Conservation (phyloP, 1,284 basidiomycete genomes). For the Wolfiporia cocos region DNA sequence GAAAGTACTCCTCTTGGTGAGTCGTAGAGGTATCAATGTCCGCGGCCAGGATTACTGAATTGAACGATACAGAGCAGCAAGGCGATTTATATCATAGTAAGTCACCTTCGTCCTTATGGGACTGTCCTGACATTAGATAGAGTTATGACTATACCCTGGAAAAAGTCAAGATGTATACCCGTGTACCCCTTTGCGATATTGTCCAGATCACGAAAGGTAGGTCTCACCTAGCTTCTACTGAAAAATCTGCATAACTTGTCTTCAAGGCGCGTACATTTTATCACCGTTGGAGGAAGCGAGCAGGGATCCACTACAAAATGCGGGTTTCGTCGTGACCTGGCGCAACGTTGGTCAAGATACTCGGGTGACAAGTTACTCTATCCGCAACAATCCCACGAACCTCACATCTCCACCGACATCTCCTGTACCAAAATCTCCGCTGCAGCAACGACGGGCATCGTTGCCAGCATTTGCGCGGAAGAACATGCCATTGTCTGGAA, state of each 20-base stretch:
- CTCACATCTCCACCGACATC: conserved; percentile 5
- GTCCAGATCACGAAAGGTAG: conserved; percentile 81
- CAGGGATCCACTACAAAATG: conserved; percentile 80
- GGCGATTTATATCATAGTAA: conserved; percentile 64
- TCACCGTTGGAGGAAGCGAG: conserved; percentile 88
- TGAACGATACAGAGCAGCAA: conserved; percentile 40
- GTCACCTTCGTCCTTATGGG: conserved; percentile 18
- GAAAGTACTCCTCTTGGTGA: conserved; percentile 84
- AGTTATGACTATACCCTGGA: conserved; percentile 89
- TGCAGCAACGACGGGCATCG: conserved; percentile 4
- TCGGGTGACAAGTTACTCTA: conserved; percentile 77
- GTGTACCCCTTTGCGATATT: conserved; percentile 83
- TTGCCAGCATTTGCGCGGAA: conserved; percentile 12
- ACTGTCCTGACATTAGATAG: conserved; percentile 28
- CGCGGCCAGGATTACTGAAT: background rate
- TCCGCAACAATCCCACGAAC: conserved; percentile 52
- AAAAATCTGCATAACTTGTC: conserved; percentile 3
- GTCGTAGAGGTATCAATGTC: conserved; percentile 23
- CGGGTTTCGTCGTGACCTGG: conserved; percentile 80
- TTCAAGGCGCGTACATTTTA: conserved; percentile 79
- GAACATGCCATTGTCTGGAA: conserved; percentile 25
- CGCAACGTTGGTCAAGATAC: conserved; percentile 55
- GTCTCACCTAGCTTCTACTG: conserved; percentile 29
- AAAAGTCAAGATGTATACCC: conserved; percentile 86
- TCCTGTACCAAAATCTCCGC: conserved; percentile 6